Evolutionary conservation across 2,329 filamentous ascomycete genomes (phyloP).

Genomic region (Microdochium nivale): DNA sequence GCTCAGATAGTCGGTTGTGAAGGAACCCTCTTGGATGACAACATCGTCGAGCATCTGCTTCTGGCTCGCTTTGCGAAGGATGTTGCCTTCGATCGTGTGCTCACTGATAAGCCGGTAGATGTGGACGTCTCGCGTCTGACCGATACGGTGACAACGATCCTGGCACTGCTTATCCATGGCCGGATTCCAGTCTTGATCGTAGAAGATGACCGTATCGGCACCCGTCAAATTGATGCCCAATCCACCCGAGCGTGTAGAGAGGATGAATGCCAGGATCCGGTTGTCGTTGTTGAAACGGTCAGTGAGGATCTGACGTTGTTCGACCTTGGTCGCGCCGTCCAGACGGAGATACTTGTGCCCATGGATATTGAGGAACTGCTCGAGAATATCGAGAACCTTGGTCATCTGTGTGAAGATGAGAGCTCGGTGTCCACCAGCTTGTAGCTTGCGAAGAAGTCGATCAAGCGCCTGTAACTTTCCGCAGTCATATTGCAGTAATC

Average conservation of each 20-base stretch:
- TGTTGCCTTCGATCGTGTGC: constrained; percentile 96
- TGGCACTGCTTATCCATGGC: constrained; percentile 99
- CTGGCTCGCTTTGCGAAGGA: constrained; percentile 90
- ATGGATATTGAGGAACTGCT: constrained; percentile 96
- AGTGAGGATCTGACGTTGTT: constrained; percentile 89
- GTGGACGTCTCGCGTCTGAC: constrained; percentile 93
- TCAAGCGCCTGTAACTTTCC: constrained; percentile 91
- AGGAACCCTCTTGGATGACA: constrained; percentile 95
- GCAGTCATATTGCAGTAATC: constrained; percentile 94
- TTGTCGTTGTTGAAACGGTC: constrained; percentile 95
- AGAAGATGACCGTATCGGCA: constrained; percentile 96
- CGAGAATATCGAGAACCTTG: constrained; percentile 92
- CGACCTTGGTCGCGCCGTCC: constrained; percentile 92
- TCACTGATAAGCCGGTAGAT: constrained; percentile 93
- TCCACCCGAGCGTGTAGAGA: constrained; percentile 89
- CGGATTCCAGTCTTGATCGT: constrained; percentile 98
- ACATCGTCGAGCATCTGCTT: constrained; percentile 98
- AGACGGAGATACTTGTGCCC: constrained; percentile 93
- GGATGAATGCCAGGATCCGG: constrained; percentile 88
- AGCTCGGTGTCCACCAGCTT: constrained; percentile 83
- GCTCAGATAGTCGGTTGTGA: constrained; percentile 94
- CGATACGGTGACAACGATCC: constrained; percentile 93
- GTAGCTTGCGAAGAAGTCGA: constrained; percentile 73
- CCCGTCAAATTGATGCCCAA: constrained; percentile 95
- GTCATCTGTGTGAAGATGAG: constrained; percentile 99